Base-by-base conservation (phyloP, 306 rosid species). In the Prunus mongolica region DNA sequence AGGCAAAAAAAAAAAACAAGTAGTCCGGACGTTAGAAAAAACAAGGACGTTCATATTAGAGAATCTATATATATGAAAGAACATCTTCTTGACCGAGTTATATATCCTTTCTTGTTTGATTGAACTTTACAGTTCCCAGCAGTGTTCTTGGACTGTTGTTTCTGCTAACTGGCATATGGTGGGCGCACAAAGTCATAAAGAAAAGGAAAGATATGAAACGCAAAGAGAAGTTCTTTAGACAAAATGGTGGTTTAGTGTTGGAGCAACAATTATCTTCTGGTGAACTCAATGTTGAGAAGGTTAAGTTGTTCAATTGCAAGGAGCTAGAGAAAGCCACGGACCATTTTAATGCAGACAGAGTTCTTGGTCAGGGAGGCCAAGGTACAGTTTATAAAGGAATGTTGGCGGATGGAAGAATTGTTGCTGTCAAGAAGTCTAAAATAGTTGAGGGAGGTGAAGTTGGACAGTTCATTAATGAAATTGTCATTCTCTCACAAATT, bases 331-430 rank as follows among this genome's bases (percentile, higher is more conserved):
- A 58, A 22, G 41, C 76, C 8, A 72, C 76, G 0, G 5, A 72
- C 67, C 22, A 6, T 28, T 72, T 72, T 41, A 72, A 2, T 72
- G 56, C 12, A 4, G 22, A 57, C 32, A 72, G 76, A 57, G 13
- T 72, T 72, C 19, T 76, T 22, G 73, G 79, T 1, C 66, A 51
- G 13, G 79, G 79, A 62, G 78, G 64, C 4, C 55, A 51, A 51
- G 55, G 55, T 51, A 51, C 55, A 34, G 41, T 34, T 34, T 34
- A 34, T 34, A 34, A 34, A 34, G 41, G 41, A 34, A 34, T 34
- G 41, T 19, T 51, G 55, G 55, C 2, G 0, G 55, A 51, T 2
- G 55, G 55, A 51, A 51, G n/a, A 51, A 51, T 51, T 13, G 55
- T 51, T 51, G 55, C 55, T 51, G 55, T 51, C n/a, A 51, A 51